A percentile compares a stretch with the other conserved stretches of the same genome.
Conservation (phyloP, 1,284 basidiomycete genomes). For the Fomitopsis palustris region DNA sequence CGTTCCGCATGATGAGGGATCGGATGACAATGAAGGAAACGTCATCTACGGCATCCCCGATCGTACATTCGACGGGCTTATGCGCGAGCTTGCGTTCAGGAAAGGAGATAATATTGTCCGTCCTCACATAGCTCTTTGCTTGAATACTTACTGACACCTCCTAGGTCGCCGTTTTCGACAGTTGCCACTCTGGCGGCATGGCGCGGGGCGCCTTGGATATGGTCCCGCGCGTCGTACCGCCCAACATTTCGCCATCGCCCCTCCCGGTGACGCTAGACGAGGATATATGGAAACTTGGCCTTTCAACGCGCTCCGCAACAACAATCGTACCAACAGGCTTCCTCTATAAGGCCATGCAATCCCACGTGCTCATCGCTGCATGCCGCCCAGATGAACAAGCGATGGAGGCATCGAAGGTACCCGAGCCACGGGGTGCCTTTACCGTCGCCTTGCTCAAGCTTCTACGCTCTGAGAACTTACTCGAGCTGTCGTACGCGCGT, state of each 20-base stretch:
- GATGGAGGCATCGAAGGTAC: neutral
- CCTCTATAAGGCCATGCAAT: constrained; percentile 6
- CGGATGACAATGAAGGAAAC: neutral
- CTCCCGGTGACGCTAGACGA: neutral
- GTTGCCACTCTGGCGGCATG: constrained; percentile 12
- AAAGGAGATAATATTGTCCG: constrained; percentile 13
- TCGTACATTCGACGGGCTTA: constrained; percentile 6
- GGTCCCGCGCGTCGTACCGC: neutral
- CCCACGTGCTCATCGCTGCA: constrained; percentile 13
- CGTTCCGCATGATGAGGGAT: constrained; percentile 3
- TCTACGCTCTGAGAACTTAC: neutral
- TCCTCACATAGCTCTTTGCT: neutral
- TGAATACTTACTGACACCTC: neutral
- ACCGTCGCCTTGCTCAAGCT: neutral
- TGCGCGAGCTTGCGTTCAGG: neutral
- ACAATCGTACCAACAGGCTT: neutral
- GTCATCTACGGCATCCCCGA: constrained; percentile 9
- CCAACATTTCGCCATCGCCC: neutral
- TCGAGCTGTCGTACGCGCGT: neutral
- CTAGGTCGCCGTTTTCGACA: constrained; percentile 11
- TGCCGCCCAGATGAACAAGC: constrained; percentile 9
- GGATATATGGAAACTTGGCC: neutral
- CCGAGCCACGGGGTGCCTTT: constrained; percentile 1
- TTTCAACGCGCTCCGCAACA: neutral
- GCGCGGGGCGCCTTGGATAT: neutral